Conservation (phyloP, 257 asterid species). For the Vinca minor region DNA sequence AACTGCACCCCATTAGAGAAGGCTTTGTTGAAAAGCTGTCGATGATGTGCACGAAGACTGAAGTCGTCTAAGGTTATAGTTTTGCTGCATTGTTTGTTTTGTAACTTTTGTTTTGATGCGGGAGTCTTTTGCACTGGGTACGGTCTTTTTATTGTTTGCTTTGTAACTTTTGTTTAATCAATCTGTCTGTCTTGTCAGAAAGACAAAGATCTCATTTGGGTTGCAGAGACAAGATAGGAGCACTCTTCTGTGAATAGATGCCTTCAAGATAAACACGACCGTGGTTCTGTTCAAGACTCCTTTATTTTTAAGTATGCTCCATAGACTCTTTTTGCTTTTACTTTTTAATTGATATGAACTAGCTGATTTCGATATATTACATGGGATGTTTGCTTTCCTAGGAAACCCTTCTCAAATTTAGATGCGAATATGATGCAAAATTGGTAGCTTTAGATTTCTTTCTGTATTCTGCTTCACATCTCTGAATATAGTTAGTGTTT, state of each 20-base stretch:
- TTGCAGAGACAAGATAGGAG: neutral
- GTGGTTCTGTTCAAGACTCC: neutral
- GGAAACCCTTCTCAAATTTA: neutral
- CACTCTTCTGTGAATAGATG: neutral
- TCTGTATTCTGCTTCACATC: neutral
- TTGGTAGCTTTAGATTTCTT: neutral
- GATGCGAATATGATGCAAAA: neutral
- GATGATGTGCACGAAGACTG: neutral
- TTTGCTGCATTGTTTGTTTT: neutral
- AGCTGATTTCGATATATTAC: neutral
- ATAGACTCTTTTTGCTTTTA: neutral
- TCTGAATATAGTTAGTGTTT: neutral
- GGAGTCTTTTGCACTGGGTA: too few species aligned
- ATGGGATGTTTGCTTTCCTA: neutral
- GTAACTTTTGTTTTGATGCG: neutral
- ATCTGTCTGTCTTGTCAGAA: constrained; percentile 4
- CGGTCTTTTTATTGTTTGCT: neutral
- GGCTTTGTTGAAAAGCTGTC: constrained; percentile 5
- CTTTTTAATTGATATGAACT: neutral
- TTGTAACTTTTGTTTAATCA: neutral
- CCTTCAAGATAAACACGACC: neutral
- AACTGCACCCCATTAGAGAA: neutral
- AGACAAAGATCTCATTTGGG: neutral
- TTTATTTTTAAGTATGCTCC: neutral
- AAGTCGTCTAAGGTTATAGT: neutral